Evolutionary conservation across 768 basidiomycete species (phyloP).

Genomic region (Fomitopsis pulvina): DNA sequence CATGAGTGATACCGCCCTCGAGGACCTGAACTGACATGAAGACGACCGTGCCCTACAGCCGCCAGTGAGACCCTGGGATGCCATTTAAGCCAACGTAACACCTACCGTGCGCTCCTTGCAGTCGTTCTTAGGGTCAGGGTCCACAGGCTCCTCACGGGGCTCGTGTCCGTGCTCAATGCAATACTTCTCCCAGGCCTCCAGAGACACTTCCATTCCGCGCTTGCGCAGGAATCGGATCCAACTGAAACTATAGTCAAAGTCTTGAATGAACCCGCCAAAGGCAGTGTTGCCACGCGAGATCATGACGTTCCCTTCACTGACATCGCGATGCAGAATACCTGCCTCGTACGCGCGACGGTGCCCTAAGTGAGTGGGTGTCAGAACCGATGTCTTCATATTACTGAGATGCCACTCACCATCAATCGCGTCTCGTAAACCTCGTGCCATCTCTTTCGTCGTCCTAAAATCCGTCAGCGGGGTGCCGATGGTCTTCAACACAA

Average conservation of each 20-base stretch:
- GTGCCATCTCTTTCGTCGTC: slow-evolving; percentile 7
- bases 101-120: not conserved
- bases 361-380: not conserved
- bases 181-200: not conserved
- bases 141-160: not conserved
- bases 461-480: slow-evolving; percentile 3
- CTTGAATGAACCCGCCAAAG: not conserved
- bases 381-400: too few relatives aligned
- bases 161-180: not conserved
- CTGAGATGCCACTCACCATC: not conserved
- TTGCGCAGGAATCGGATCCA: not conserved
- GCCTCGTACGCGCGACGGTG: slow-evolving; percentile 2
- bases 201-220: not conserved
- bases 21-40: slow-evolving; percentile 6
- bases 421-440: slow-evolving; percentile 10
- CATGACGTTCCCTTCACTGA: slow-evolving; percentile 15
- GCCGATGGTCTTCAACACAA: slow-evolving; percentile 8
- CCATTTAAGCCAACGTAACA: too few relatives aligned
- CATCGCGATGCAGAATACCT: slow-evolving; percentile 12
- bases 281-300: slow-evolving; percentile 3
- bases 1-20: not conserved
- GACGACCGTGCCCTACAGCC: slow-evolving; percentile 4
- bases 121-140: not conserved
- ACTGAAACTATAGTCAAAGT: slow-evolving; percentile 7
- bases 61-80: not conserved